Percentiles rank a stretch among this genome's conserved stretches.
Evolutionary conservation across 352 stramenopile genomes (phyloP).

Genomic region (Globisporangium solare): DNA sequence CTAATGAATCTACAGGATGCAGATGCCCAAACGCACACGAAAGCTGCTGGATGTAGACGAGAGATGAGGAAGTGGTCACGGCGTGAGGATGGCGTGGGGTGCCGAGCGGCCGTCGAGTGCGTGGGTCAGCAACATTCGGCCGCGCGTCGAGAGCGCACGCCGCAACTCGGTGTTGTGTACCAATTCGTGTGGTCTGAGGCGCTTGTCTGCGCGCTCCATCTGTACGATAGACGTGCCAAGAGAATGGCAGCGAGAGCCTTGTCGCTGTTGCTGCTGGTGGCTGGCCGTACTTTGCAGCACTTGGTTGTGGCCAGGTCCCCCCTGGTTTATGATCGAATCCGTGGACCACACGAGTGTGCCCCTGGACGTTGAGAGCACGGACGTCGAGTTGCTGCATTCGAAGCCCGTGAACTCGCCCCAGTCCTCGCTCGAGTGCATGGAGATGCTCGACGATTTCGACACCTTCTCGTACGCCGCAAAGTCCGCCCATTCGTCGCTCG

Average conservation of each 20-base stretch:
- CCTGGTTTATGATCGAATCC: background rate
- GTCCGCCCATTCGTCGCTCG: conserved; percentile 25
- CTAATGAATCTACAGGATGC: too few relatives aligned
- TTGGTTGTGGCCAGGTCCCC: background rate
- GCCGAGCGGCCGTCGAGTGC: conserved; percentile 11
- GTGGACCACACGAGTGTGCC: conserved; percentile 11
- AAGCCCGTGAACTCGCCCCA: conserved; percentile 16
- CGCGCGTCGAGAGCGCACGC: conserved; percentile 19
- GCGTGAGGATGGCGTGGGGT: background rate
- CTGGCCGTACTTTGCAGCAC: background rate
- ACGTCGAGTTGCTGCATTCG: conserved; percentile 9
- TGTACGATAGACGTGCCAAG: conserved; percentile 6
- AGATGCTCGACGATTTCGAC: conserved; percentile 5
- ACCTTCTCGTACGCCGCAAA: conserved; percentile 23
- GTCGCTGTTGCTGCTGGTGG: conserved; percentile 3
- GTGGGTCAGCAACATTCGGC: conserved; percentile 17
- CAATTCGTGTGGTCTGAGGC: background rate
- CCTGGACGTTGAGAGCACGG: conserved; percentile 6
- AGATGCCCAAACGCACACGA: too few relatives aligned
- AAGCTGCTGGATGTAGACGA: too few relatives aligned
- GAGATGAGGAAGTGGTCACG: too few relatives aligned
- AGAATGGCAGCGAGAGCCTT: conserved; percentile 11
- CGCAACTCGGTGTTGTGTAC: conserved; percentile 7
- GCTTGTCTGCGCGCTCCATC: background rate
- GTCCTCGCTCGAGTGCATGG: conserved; percentile 15